Evolutionary conservation across 306 rosid species (phyloP), one percentile per base, ranked within the genome.

Genomic region (Corylus avellana): DNA sequence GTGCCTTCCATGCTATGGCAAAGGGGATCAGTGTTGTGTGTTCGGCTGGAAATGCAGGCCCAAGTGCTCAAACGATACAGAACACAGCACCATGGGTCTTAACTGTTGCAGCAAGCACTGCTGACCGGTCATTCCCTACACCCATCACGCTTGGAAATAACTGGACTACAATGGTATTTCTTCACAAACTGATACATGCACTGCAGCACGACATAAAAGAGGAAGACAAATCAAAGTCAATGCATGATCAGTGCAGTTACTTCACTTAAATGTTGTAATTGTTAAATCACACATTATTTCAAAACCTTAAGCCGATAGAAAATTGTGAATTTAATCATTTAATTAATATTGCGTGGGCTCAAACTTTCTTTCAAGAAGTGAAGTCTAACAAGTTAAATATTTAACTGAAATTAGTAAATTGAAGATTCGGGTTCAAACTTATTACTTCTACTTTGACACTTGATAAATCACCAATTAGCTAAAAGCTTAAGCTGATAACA

Each of bases 1-100:
- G 90, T 32, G 80, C 92, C 2, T 89, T 83, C 75, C 92, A 86
- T 75, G 92, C 85, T 37, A 87, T 74, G 72, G 85, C 79, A 16
- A 79, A 82, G 73, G 90, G 90, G 17, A 85, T 89, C 25, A 69
- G 58, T 18, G 89, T 89, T 29, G 82, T 89, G 16, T 74, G 85
- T 70, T 61, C 82, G 7, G 83, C 88, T 14, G 89, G 81, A 56
- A 89, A 89, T 68, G 62, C 1, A 1, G 92, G 92, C 9, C 90
- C 90, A 69, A 29, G 59, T 62, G 75, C 84, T 9, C 79, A 82
- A 63, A 78, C 90, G 2, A 79, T 86, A 49, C 68, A 75, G 56
- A 89, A 85, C 66, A 71, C 85, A 20, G 75, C 88, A 62, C 92
- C 90, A 0, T 89, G 90, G 85, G 70, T 89, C 70, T 49, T 85